Conservation (phyloP, 495 filamentous ascomycete species). For the Ramalina intermedia region DNA sequence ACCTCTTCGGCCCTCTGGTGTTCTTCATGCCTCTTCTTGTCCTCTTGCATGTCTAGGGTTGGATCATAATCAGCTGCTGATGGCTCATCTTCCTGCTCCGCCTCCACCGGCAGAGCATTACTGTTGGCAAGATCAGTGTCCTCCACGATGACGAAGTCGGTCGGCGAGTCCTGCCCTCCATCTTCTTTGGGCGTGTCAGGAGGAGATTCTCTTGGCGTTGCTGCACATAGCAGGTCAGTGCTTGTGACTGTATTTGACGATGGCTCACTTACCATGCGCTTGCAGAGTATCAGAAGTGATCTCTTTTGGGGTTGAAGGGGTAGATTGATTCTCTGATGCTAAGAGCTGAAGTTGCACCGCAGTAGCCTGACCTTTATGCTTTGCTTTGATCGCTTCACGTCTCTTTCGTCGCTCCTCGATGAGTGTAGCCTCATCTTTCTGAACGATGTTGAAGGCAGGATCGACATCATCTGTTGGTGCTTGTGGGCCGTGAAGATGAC, state of each 20-base stretch:
- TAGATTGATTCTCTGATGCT: slow-evolving; percentile 43
- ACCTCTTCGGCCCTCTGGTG: slow-evolving; percentile 42
- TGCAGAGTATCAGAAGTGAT: not conserved
- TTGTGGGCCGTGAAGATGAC: slow-evolving; percentile 1
- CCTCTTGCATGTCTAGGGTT: slow-evolving; percentile 81
- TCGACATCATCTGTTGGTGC: slow-evolving; percentile 17
- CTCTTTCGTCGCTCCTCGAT: slow-evolving; percentile 77
- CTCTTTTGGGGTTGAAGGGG: slow-evolving; percentile 35
- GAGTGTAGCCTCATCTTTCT: slow-evolving; percentile 59
- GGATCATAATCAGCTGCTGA: slow-evolving; percentile 96
- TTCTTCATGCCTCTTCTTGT: slow-evolving; percentile 55
- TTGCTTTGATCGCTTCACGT: slow-evolving; percentile 79
- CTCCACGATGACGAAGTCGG: slow-evolving; percentile 39
- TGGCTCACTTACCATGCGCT: not conserved
- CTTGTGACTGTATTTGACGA: not conserved
- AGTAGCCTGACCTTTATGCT: slow-evolving; percentile 56
- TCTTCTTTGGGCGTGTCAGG: slow-evolving; percentile 33
- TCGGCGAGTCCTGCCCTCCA: slow-evolving; percentile 33
- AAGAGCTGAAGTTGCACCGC: slow-evolving; percentile 67
- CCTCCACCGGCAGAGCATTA: slow-evolving; percentile 32
- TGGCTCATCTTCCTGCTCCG: slow-evolving; percentile 55
- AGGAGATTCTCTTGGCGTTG: slow-evolving; percentile 22
- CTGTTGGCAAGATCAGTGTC: slow-evolving; percentile 54
- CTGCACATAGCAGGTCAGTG: not conserved
- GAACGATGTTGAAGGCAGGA: slow-evolving; percentile 26